Evolutionary conservation across 2,329 filamentous ascomycete species (phyloP).

Genomic region (Bipolaris oryzae): DNA sequence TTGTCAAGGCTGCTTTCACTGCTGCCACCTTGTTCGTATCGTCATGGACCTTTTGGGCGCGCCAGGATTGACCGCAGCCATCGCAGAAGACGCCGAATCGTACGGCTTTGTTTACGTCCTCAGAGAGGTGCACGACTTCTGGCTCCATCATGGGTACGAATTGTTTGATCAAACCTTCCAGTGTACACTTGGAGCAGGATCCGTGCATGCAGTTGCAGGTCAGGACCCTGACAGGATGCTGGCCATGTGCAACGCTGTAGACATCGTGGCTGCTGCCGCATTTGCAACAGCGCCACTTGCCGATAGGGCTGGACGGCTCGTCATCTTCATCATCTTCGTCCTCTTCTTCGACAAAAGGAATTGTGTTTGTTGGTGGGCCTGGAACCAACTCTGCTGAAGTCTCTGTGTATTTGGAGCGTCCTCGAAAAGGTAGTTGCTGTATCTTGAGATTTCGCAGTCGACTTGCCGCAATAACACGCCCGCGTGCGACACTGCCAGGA

Average conservation of each 20-base stretch:
- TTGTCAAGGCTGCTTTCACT: constrained; percentile 13
- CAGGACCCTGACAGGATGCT: constrained; percentile 28
- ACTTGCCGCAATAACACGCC: constrained; percentile 3
- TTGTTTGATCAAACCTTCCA: constrained; percentile 24
- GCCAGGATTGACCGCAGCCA: constrained; percentile 33
- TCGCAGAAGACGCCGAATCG: constrained; percentile 35
- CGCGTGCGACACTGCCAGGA: constrained; percentile 9
- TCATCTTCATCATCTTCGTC: not conserved
- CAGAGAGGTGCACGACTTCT: constrained; percentile 23
- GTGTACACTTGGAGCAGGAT: constrained; percentile 30
- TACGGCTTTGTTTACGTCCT: constrained; percentile 13
- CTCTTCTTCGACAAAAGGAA: not conserved
- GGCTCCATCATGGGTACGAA: constrained; percentile 37
- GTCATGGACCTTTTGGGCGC: constrained; percentile 16
- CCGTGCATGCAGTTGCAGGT: constrained; percentile 34
- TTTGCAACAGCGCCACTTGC: constrained; percentile 21
- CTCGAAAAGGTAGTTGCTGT: not conserved
- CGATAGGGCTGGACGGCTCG: not conserved
- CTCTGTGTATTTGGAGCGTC: not conserved
- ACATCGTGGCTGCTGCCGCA: constrained; percentile 11
- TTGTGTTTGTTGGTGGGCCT: not conserved
- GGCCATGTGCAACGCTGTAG: constrained; percentile 9
- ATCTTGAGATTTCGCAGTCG: not conserved
- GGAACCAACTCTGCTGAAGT: too few relatives aligned
- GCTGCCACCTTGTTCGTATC: constrained; percentile 11